A percentile compares a stretch with the other conserved stretches of the same genome.
phyloP scores from a whole-genome alignment of 2,329 filamentous ascomycete species.

The Madurella mycetomatis region DNA sequence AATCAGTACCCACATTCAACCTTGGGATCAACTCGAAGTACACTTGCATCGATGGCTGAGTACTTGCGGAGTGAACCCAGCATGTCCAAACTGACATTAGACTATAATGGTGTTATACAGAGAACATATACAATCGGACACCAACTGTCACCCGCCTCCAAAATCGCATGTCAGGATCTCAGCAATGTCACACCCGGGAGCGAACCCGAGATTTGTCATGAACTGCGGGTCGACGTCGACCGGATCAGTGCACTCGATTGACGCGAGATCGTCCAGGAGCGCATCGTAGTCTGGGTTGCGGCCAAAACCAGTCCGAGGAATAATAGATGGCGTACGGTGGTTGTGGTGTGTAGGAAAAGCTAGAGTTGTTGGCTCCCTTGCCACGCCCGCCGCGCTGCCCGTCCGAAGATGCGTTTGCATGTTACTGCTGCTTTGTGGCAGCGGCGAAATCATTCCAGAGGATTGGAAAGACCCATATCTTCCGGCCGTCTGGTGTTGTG shows the following conservation, averaged over 20 bases:
- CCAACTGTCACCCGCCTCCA: conserved; percentile 25
- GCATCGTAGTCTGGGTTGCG: conserved; percentile 43
- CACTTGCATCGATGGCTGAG: too few species aligned
- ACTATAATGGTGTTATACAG: background rate
- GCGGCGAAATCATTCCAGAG: background rate
- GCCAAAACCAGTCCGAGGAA: conserved; percentile 20
- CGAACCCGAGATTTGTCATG: conserved; percentile 63
- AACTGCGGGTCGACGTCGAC: conserved; percentile 57
- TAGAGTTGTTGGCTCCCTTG: background rate
- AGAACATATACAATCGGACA: background rate
- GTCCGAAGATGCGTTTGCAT: background rate
- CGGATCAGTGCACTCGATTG: conserved; percentile 46
- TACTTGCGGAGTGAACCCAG: too few species aligned
- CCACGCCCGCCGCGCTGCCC: background rate
- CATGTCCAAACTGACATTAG: too few species aligned
- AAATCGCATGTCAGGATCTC: conserved; percentile 35
- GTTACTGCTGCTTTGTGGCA: background rate
- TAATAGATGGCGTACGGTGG: conserved; percentile 1
- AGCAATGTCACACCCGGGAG: conserved; percentile 55
- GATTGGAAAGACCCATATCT: conserved; percentile 1
- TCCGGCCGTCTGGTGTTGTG: background rate
- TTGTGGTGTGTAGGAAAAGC: background rate
- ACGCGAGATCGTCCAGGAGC: conserved; percentile 48
- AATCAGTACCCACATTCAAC: too few species aligned
- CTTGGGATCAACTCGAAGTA: too few species aligned